Evolutionary conservation across 306 rosid genomes (phyloP).

Genomic region (Quercus gilva): DNA sequence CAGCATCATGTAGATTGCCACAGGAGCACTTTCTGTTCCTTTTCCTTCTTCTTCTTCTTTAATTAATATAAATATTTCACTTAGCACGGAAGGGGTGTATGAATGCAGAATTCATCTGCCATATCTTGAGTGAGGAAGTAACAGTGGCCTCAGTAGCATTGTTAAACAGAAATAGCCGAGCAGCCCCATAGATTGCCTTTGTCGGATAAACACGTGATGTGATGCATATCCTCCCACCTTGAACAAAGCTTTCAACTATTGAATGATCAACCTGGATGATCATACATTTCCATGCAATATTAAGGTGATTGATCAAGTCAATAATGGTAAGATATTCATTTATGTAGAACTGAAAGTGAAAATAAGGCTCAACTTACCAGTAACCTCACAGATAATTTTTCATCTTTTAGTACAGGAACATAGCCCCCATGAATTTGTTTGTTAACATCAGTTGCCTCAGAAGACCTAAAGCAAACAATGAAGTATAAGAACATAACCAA

Average conservation of each 20-base stretch:
- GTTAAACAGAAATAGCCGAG: slow-evolving; percentile 75
- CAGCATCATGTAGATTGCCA: background rate
- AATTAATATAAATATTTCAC: background rate
- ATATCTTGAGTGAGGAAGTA: slow-evolving; percentile 62
- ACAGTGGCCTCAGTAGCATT: slow-evolving; percentile 67
- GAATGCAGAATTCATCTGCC: slow-evolving; percentile 98
- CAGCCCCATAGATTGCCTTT: slow-evolving; percentile 81
- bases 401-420: slow-evolving; percentile 72
- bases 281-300: background rate
- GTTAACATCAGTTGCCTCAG: slow-evolving; percentile 65
- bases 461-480: slow-evolving; percentile 45
- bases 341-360: no score
- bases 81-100: slow-evolving; percentile 60
- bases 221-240: slow-evolving; percentile 83
- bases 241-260: slow-evolving; percentile 82
- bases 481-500: no score
- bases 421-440: slow-evolving; percentile 55
- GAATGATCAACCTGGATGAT: slow-evolving; percentile 80
- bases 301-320: background rate
- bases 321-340: background rate
- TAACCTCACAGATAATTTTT: slow-evolving; percentile 61
- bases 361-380: slow-evolving; percentile 47
- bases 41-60: background rate
- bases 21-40: background rate
- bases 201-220: slow-evolving; percentile 87